Base-by-base conservation (phyloP, 768 basidiomycete species). In the Mycena leptocephala region DNA sequence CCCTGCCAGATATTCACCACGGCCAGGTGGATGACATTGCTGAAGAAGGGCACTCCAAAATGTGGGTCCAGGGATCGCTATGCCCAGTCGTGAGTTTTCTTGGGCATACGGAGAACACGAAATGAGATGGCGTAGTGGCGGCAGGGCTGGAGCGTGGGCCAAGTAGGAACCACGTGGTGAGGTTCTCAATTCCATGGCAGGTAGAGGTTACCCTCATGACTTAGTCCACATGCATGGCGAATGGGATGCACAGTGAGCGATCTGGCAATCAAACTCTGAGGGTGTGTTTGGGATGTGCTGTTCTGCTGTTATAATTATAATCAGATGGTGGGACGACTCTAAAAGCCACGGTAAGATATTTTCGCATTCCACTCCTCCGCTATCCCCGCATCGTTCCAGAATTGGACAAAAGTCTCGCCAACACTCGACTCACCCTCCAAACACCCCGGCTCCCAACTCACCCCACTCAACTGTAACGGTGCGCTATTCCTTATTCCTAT, bases 1-100 rank as follows among this genome's bases (percentile, higher is more conserved):
- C 87, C 85, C n/a, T n/a, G n/a, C 87, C 87, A 89, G 73, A 80
- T 82, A 73, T 88, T 87, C 20, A 84, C 79, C 30, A 89, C 81
- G 2, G 86, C 83, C 14, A 88, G 82, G 71, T 88, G 87, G 0
- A 86, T 88, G 18, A 87, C 80, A 18, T 72, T 66, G 66, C 81
- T 78, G 78, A 87, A 87, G 76, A 87, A 84, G 8, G 84, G 80
- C 7, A 81, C 74, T 24, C 79, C 76, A 46, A 87, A 80, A 53
- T 75, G 72, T 7, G 81, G 80, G 70, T 78, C 70, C 18, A 77
- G 79, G 14, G 81, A 78, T 14, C 77, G 70, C 80, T 81, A 48
- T 74, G 67, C n/a, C 85, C 78, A 20, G 85, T 70, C 3, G 86
- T 84, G 41, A 87, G 79, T 55, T 75, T 82, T 53, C 80, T 79